A percentile compares a stretch with the other conserved stretches of the same genome.
These are phyloP conservation scores for Alloascoidea hylecoeti DNA, from an alignment of 805 yeast genomes.

Conservation along the genomic window DNA sequence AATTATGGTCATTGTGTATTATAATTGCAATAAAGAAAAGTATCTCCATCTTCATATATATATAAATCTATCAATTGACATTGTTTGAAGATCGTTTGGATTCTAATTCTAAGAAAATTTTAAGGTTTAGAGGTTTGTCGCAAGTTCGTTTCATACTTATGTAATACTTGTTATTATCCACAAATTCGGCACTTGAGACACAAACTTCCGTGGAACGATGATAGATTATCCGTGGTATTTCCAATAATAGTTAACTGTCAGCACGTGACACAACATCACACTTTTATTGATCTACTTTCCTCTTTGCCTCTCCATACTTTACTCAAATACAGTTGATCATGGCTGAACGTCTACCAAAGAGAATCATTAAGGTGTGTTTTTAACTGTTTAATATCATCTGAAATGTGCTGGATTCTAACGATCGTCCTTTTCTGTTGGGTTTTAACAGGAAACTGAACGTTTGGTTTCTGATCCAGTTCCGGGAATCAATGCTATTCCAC, in stretches of 20 bases:
- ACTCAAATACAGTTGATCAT: slow-evolving; percentile 2
- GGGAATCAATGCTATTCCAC: slow-evolving; percentile 87
- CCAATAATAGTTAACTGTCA: not conserved
- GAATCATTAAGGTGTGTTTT: slow-evolving; percentile 70
- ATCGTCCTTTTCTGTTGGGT: not conserved
- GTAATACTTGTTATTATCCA: too few relatives aligned
- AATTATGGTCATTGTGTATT: slow-evolving; percentile 1
- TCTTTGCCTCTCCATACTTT: not conserved
- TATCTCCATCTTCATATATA: not conserved
- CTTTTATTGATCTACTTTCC: not conserved
- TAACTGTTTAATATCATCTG: too few relatives aligned
- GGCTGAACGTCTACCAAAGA: slow-evolving; percentile 51
- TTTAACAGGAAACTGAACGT: slow-evolving; percentile 73
- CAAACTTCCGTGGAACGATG: not conserved
- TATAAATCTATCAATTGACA: not conserved
- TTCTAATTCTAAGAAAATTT: not conserved
- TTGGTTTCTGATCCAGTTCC: slow-evolving; percentile 91
- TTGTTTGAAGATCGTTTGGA: not conserved
- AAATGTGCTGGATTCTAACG: not conserved
- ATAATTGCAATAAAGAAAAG: slow-evolving; percentile 1
- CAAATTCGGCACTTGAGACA: not conserved
- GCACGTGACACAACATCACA: not conserved
- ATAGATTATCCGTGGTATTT: not conserved
- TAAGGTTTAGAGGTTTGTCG: too few relatives aligned
- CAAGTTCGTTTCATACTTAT: too few relatives aligned